Percentiles rank a stretch among this genome's conserved stretches.
phyloP scores from a whole-genome alignment of 2,329 filamentous ascomycete genomes.

The Bretziella fagacearum region DNA sequence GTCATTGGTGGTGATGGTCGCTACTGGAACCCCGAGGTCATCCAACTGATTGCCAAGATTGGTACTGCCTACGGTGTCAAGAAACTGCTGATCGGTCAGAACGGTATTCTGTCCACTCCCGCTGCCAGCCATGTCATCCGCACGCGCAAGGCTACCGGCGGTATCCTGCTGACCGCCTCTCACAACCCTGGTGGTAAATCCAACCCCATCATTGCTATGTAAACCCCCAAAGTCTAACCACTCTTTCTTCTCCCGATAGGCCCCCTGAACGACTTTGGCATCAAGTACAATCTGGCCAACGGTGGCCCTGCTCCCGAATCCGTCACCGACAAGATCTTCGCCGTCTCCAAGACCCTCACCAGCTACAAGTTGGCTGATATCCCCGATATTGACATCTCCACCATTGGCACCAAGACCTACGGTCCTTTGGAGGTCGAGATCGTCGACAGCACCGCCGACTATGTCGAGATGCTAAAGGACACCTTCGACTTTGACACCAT shows the following conservation, averaged over 20 bases:
- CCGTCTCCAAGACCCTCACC: conserved; percentile 71
- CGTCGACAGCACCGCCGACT: conserved; percentile 83
- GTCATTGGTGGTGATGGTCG: conserved; percentile 96
- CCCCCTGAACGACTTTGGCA: conserved; percentile 88
- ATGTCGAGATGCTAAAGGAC: conserved; percentile 87
- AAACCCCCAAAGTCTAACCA: conserved; percentile 2
- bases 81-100: conserved; percentile 91
- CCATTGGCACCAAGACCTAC: conserved; percentile 69
- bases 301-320: conserved; percentile 90
- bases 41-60: conserved; percentile 95
- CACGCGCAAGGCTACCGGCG: conserved; percentile 85
- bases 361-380: conserved; percentile 87
- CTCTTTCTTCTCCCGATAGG: conserved; percentile 33
- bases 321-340: conserved; percentile 96
- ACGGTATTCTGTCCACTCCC: conserved; percentile 92
- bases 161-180: conserved; percentile 89
- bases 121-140: conserved; percentile 93
- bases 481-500: conserved; percentile 98
- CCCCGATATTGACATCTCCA: conserved; percentile 67
- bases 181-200: conserved; percentile 88
- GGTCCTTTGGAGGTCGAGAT: conserved; percentile 85
- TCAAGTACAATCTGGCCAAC: conserved; percentile 98
- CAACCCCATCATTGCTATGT: not conserved
- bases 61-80: conserved; percentile 93
- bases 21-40: conserved; percentile 92